Evolutionary conservation across 2,329 filamentous ascomycete genomes (phyloP), one percentile per base, ranked within the genome.

Genomic region (Beauveria sp.): DNA sequence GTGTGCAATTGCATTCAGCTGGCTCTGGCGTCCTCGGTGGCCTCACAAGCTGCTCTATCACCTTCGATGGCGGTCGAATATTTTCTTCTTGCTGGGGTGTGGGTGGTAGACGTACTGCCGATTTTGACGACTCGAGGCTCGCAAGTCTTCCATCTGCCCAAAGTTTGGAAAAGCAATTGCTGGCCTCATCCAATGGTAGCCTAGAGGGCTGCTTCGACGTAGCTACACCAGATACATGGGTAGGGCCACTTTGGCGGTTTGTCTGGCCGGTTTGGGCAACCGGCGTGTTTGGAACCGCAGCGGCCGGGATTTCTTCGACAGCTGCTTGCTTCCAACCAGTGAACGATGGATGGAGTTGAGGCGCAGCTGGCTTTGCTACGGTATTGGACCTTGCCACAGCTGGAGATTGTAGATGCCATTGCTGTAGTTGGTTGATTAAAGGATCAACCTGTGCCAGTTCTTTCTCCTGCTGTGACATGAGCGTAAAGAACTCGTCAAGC

Each of bases 381-480:
- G 24, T 5, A 2, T 49, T 55, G 3, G 43, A 12, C 30, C 24
- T 61, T 22, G 42, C 18, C 12, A n/a, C 16, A 34, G 24, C 38
- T 20, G 51, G 42, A 3, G 59, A 55, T 34, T 56, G 24, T 8
- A 61, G 22, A 18, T 56, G 30, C 51, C 43, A 61, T 16, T 61
- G 30, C 24, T 56, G 34, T 16, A 61, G 30, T 7, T 61, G 40
- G 22, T 51, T 24, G n/a, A 61, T 38, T 2, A 61, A n/a, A 3
- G 51, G 51, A 16, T 56, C 59, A 40, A 61, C 42, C 24, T 61
- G 30, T n/a, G 47, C 38, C 40, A n/a, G 34, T 22, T 52, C 57
- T 24, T 45, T 43, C n/a, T 52, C 47, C 4, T n/a, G 47, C 24
- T 46, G 24, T 3, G 49, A 38, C 57, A 59, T 52, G 12, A 59